Evolutionary conservation across 345 rosid species (phyloP).

Genomic region (Mercurialis annua): DNA sequence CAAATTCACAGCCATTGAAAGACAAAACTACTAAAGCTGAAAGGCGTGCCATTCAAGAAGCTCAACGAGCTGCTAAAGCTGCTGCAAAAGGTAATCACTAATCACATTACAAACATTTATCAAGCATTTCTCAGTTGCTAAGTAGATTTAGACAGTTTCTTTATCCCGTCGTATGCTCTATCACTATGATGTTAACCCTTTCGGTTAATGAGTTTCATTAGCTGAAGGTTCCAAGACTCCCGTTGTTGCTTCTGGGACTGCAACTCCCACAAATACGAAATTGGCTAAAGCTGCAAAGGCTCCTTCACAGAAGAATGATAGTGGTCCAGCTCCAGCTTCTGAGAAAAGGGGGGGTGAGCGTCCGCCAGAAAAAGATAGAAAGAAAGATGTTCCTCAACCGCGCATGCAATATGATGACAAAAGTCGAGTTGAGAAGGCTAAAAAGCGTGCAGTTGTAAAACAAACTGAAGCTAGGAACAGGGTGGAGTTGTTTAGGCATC

Average conservation of each 20-base stretch:
- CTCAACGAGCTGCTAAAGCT: constrained; percentile 90
- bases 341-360: constrained; percentile 80
- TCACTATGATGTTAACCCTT: background rate
- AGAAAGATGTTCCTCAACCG: constrained; percentile 93
- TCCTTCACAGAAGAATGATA: constrained; percentile 59
- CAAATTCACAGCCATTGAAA: constrained; percentile 56
- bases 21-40: constrained; percentile 89
- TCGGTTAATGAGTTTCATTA: constrained; percentile 15
- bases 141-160: background rate
- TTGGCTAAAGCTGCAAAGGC: constrained; percentile 50
- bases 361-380: constrained; percentile 73
- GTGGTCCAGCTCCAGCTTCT: constrained; percentile 41
- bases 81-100: constrained; percentile 67
- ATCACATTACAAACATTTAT: background rate
- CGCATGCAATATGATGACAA: constrained; percentile 92
- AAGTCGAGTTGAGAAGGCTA: constrained; percentile 89
- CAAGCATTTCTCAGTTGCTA: background rate
- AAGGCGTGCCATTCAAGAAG: constrained; percentile 89
- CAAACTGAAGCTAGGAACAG: constrained; percentile 85
- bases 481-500: constrained; percentile 93
- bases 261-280: constrained; percentile 39
- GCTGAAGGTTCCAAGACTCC: constrained; percentile 56
- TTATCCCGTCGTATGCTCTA: background rate
- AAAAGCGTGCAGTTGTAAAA: constrained; percentile 81
- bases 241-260: constrained; percentile 32